phyloP scores from a whole-genome alignment of 495 filamentous ascomycete genomes.

The Trichoderma virens region DNA sequence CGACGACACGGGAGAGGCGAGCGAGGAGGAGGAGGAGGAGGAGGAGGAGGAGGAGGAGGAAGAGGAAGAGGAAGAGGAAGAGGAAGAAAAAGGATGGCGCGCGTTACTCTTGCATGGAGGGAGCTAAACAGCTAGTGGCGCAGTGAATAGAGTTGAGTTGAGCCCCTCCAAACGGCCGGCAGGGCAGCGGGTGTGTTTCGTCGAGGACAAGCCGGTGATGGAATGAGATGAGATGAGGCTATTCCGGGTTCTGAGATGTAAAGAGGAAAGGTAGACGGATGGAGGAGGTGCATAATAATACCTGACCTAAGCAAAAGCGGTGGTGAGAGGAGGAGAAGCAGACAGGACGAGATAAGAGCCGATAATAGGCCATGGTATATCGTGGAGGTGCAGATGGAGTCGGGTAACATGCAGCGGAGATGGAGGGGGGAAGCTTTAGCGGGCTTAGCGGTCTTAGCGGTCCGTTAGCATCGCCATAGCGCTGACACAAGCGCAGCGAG shows the following conservation, averaged over 20 bases:
- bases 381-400: neutral
- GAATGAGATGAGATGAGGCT: neutral
- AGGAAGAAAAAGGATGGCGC: neutral
- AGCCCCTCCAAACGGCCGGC: neutral
- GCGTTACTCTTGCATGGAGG: neutral
- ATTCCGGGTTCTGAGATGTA: neutral
- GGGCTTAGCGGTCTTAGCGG: neutral
- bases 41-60: neutral
- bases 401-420: no score
- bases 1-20: no score
- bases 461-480: neutral
- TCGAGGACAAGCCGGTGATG: no score
- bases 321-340: slow-evolving; percentile 5
- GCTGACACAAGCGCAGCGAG: neutral
- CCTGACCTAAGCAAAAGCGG: neutral
- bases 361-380: neutral
- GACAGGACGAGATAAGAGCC: slow-evolving; percentile 5
- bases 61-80: neutral
- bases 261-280: neutral
- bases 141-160: neutral
- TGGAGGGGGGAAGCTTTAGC: no score
- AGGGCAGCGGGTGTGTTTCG: no score
- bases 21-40: neutral
- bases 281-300: neutral
- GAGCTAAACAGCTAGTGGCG: neutral